Percentiles rank a stretch among this genome's conserved stretches.
phyloP scores from a whole-genome alignment of 176 grass and related monocot genomes.

The Raddia distichophylla region DNA sequence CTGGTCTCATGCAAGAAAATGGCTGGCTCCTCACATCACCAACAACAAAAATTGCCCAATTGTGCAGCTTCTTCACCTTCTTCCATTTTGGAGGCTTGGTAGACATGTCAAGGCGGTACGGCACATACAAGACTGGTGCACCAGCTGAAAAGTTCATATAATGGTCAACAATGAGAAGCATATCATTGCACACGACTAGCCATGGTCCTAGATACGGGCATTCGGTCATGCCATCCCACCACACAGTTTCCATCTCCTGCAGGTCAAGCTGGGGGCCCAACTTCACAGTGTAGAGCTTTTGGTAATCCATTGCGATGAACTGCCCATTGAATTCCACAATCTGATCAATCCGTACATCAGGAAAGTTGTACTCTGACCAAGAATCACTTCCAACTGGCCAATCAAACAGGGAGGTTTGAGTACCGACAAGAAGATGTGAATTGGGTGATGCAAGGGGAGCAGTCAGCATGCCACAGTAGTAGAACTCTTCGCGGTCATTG shows the following conservation, averaged over 20 bases:
- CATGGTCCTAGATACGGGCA: neutral
- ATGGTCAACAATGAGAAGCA: conserved; percentile 46
- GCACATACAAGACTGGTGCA: neutral
- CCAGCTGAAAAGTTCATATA: conserved; percentile 4
- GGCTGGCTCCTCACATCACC: neutral
- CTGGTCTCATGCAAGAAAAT: conserved; percentile 39
- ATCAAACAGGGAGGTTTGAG: too few relatives aligned
- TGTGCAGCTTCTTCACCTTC: conserved; percentile 40
- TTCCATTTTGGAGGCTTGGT: conserved; percentile 30
- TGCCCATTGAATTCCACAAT: too few relatives aligned
- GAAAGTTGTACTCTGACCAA: too few relatives aligned
- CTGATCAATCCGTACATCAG: too few relatives aligned
- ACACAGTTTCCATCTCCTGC: conserved; percentile 27
- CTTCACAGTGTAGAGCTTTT: conserved; percentile 38
- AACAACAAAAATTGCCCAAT: conserved; percentile 47
- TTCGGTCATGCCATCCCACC: neutral
- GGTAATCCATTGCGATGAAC: too few relatives aligned
- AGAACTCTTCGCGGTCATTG: too few relatives aligned
- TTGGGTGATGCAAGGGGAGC: too few relatives aligned
- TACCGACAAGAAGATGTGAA: too few relatives aligned
- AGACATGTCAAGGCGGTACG: conserved; percentile 40
- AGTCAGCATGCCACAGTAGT: too few relatives aligned
- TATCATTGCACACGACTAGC: conserved; percentile 43
- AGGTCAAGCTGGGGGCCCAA: conserved; percentile 30
- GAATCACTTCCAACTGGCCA: too few relatives aligned